Percentiles rank a stretch among this genome's conserved stretches.
These are phyloP conservation scores for Suillus discolor DNA, from an alignment of 768 basidiomycete genomes.

Conservation along the genomic window DNA sequence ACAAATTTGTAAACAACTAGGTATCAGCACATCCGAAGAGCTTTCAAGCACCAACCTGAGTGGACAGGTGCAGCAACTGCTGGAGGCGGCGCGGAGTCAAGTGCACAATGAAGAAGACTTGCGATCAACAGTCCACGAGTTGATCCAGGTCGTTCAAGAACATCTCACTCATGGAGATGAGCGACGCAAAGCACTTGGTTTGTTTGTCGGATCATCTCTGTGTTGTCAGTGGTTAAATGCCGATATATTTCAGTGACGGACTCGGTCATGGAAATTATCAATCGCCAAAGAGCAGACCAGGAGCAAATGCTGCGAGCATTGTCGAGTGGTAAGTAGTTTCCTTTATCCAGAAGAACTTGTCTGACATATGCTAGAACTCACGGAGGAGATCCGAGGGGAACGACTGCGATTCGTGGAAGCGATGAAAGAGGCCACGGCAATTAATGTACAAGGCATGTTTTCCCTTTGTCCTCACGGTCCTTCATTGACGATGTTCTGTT, in stretches of 20 bases:
- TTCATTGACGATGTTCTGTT: background rate
- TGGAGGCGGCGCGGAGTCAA: slow-evolving; percentile 35
- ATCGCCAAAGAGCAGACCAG: slow-evolving; percentile 72
- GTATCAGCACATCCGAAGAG: slow-evolving; percentile 32
- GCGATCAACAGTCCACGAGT: slow-evolving; percentile 36
- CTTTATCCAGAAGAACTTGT: slow-evolving; percentile 1
- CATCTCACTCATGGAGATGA: slow-evolving; percentile 42
- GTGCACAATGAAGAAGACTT: slow-evolving; percentile 33
- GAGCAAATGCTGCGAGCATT: slow-evolving; percentile 67
- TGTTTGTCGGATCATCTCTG: slow-evolving; percentile 17
- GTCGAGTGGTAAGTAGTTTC: slow-evolving; percentile 52
- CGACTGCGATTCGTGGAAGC: slow-evolving; percentile 86
- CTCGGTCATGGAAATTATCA: slow-evolving; percentile 60
- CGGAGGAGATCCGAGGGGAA: slow-evolving; percentile 84
- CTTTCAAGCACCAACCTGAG: slow-evolving; percentile 14
- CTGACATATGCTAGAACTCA: slow-evolving; percentile 55
- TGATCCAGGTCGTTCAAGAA: slow-evolving; percentile 43
- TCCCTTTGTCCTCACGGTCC: background rate
- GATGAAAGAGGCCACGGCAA: slow-evolving; percentile 91
- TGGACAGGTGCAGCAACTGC: slow-evolving; percentile 34
- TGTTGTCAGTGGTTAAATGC: slow-evolving; percentile 8
- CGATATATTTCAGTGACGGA: slow-evolving; percentile 47
- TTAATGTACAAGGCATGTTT: slow-evolving; percentile 75
- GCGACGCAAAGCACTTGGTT: slow-evolving; percentile 42
- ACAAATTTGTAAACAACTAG: slow-evolving; percentile 57